Conservation (phyloP, 441 rosid genomes). For the Sinapis alba region DNA sequence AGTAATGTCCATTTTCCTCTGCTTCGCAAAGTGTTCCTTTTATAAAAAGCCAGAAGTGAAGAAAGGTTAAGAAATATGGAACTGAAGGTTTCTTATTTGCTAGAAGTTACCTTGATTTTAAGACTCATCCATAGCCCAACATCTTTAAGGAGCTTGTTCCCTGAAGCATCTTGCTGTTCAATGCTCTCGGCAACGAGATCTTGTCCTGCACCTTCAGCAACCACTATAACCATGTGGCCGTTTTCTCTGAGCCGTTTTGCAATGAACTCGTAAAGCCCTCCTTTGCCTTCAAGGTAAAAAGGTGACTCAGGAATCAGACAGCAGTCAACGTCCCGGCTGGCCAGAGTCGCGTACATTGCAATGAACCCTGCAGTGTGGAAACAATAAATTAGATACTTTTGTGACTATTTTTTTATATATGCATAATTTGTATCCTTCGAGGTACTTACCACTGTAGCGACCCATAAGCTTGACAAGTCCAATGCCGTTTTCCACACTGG, state of each 20-base stretch:
- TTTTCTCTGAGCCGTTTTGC: constrained; percentile 66
- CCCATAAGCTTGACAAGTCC: constrained; percentile 93
- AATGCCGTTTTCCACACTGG: constrained; percentile 71
- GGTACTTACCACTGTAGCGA: constrained; percentile 66
- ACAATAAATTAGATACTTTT: not conserved
- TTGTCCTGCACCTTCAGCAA: constrained; percentile 88
- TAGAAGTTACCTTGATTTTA: constrained; percentile 54
- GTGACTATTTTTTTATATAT: not conserved
- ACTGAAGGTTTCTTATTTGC: constrained; percentile 1
- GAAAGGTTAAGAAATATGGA: not conserved
- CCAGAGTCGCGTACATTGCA: constrained; percentile 83
- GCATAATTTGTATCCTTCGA: not conserved
- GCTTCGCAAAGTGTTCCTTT: constrained; percentile 68
- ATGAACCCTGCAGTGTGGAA: constrained; percentile 64
- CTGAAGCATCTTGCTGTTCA: constrained; percentile 72
- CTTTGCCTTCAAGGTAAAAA: constrained; percentile 78
- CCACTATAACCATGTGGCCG: constrained; percentile 84
- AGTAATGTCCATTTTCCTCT: constrained; percentile 53
- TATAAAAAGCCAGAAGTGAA: not conserved
- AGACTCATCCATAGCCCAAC: constrained; percentile 71
- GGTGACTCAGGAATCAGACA: constrained; percentile 92
- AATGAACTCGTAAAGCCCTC: constrained; percentile 71
- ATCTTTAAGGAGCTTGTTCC: constrained; percentile 77
- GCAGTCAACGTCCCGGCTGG: constrained; percentile 85
- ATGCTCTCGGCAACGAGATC: constrained; percentile 62